Evolutionary conservation across 2,329 filamentous ascomycete genomes (phyloP), one percentile per base, ranked within the genome.

Genomic region (Nemania sp.): DNA sequence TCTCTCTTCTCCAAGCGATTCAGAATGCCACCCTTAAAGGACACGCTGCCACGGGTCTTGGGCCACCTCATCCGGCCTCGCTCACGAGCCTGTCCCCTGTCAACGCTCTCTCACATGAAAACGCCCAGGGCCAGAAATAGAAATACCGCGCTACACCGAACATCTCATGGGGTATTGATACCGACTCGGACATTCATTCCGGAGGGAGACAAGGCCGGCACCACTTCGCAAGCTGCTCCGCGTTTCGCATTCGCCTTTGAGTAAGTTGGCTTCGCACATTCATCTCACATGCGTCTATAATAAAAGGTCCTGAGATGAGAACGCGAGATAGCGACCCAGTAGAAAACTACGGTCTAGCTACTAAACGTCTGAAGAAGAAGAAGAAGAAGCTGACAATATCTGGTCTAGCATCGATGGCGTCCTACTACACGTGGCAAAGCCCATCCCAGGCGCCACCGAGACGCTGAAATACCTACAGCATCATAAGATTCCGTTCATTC

Each of bases 401-500:
- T 25, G 39, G 25, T 12, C 12, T 53, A 83, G 81, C 68, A 96
- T 99, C 73, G 95, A 99, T 75, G 95, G 95, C 57, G 95, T 99
- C n/a, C 85, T 99, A 18, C 83, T 98, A 34, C 91, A 93, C 71
- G 90, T 90, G 62, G 86, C 90, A 3, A 85, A 88, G 64, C 87
- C 91, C 2, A 87, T 98, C 48, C 89, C 91, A 1, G 89, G 90
- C 34, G 94, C 95, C 1, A 80, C 86, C 17, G 83, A 90, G 70
- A 84, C 92, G 13, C 83, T 99, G 18, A 79, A 81, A 32, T 89
- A 87, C 70, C 87, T 98, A 18, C 87, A 92, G 68, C 77, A 83
- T 48, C 83, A 92, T 71, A 81, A 85, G 48, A 91, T 97, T 47
- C 93, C 93, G 12, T 98, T 96, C 78, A 94, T 99, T 70, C 86